Evolutionary conservation across 2,329 filamentous ascomycete species (phyloP).

Genomic region (Sordariomycetes sp.): DNA sequence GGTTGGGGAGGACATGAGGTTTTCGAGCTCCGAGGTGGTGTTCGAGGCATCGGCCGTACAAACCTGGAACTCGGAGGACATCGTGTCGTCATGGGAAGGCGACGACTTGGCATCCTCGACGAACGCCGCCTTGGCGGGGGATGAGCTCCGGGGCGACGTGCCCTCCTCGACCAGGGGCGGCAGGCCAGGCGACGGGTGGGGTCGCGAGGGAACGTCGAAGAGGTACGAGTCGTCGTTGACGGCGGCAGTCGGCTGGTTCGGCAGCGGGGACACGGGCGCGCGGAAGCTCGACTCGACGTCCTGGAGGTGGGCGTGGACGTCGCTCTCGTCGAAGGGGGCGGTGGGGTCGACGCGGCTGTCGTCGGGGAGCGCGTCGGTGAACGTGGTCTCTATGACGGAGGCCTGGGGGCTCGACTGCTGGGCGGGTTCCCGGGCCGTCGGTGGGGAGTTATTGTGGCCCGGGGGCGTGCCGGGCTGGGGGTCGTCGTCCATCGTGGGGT

Average conservation of each 20-base stretch:
- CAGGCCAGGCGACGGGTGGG: slow-evolving; percentile 9
- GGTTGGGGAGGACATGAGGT: slow-evolving; percentile 41
- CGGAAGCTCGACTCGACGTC: slow-evolving; percentile 56
- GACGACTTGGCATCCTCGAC: neutral
- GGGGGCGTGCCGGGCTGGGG: neutral
- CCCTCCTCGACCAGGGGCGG: neutral
- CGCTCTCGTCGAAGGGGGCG: slow-evolving; percentile 22
- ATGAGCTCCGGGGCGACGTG: neutral
- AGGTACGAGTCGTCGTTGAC: slow-evolving; percentile 46
- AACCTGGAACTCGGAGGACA: slow-evolving; percentile 8
- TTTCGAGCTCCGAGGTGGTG: slow-evolving; percentile 37
- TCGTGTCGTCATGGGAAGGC: neutral
- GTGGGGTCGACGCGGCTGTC: slow-evolving; percentile 1
- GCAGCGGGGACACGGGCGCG: slow-evolving; percentile 42
- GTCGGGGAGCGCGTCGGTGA: neutral
- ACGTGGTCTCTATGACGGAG: slow-evolving; percentile 3
- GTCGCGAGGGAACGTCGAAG: slow-evolving; percentile 26
- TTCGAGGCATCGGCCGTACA: slow-evolving; percentile 18
- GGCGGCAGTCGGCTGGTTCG: slow-evolving; percentile 24
- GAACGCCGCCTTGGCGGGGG: neutral
- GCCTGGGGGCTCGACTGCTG: neutral
- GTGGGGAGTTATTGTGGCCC: neutral
- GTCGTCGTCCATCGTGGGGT: neutral
- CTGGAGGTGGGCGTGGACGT: slow-evolving; percentile 41
- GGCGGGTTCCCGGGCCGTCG: neutral